Evolutionary conservation across 768 basidiomycete species (phyloP).

Genomic region (Lactarius pseudohatsudake): DNA sequence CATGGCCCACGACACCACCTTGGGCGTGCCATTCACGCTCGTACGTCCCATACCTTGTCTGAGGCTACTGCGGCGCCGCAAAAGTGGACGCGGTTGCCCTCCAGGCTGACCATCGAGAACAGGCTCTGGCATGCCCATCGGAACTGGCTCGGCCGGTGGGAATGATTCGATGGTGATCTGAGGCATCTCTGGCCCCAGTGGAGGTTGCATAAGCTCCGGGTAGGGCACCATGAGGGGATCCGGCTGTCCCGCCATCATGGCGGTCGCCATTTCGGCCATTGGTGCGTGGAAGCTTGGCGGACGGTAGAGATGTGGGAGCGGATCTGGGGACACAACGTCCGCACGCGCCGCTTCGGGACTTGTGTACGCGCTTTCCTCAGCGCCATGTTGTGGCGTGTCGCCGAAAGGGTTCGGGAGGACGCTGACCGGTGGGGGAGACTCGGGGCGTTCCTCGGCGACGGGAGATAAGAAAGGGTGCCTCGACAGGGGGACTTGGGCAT

Average conservation of each 20-base stretch:
- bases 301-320: conserved; percentile 49
- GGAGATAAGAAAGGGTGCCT: conserved; percentile 23
- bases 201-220: background rate
- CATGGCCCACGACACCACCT: conserved; percentile 78
- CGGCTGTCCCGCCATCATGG: conserved; percentile 20
- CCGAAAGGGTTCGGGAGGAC: conserved; percentile 25
- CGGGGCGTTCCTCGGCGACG: conserved; percentile 24
- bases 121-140: background rate
- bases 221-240: conserved; percentile 10
- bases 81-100: conserved; percentile 34
- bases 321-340: conserved; percentile 43
- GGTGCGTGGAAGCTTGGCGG: conserved; percentile 32
- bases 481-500: background rate
- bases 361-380: conserved; percentile 25
- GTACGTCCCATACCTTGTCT: conserved; percentile 46
- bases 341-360: conserved; percentile 15
- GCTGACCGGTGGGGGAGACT: background rate
- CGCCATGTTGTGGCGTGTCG: conserved; percentile 32
- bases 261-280: conserved; percentile 26
- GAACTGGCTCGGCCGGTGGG: background rate
- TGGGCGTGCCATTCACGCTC: conserved; percentile 51
- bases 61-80: conserved; percentile 61
- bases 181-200: background rate
- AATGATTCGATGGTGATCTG: conserved; percentile 12
- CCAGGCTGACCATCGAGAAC: conserved; percentile 29